Evolutionary conservation across 2,329 filamentous ascomycete species (phyloP), one percentile per base, ranked within the genome.

Genomic region (Aspergillus sp.): DNA sequence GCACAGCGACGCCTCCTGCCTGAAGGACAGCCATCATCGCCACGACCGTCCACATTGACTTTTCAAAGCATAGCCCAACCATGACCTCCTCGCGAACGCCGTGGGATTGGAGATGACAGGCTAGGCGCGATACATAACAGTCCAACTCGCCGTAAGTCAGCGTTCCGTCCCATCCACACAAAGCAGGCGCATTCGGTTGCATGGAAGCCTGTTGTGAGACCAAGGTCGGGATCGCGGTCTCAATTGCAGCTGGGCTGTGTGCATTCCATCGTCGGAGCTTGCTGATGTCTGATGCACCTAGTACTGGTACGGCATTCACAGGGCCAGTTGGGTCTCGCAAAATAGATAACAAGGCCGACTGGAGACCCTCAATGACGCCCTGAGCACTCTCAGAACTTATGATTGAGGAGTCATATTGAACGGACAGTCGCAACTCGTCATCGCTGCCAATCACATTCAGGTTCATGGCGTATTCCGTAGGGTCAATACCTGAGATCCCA

Each of bases 1-100:
- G 59, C 7, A 62, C 61, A 16, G 62, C 57, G n/a, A 51, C 58
- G 6, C 54, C 61, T 10, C 63, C 63, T 2, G 57, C 57, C 26
- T 57, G 59, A 3, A 64, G 29, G 3, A 65, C 56, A 5, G 57
- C 59, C 0, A 65, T 26, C 9, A 61, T 59, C 3, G 62, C 54
- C 11, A 65, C 58, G 11, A 52, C 42, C 0, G 54, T 49, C 60
- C 58, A 65, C 12, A 20, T 32, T 1, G 62, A 59, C 20, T 63
- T 64, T 12, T 64, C 58, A n/a, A 64, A 58, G 46, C 49, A 52
- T 4, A 59, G 42, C 5, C 54, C 56, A 4, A 66, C 60, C 2
- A 58, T 45, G 4, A 22, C 26, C 29, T 60, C 62, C 3, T 56
- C 54, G 4, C 53, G 39, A 14, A 64, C 56, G 10, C 59, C 63